Base-by-base conservation (phyloP, 495 filamentous ascomycete species). In the Hypoxylon lenormandii region DNA sequence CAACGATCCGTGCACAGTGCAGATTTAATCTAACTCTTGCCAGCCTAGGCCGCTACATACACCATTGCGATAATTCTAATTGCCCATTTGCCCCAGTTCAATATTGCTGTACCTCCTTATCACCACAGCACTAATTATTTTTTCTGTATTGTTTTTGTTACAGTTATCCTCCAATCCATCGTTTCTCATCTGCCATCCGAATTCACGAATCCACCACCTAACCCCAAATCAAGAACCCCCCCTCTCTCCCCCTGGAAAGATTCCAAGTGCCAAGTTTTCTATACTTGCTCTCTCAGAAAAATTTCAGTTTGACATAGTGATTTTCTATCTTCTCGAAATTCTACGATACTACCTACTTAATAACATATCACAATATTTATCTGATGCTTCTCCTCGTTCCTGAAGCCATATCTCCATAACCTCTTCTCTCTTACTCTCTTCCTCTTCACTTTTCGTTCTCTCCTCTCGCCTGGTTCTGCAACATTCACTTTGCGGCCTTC, bases 241-340 rank as follows among this genome's bases (percentile, higher is more conserved):
- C 64, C 19, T 16, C 11, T 15, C 37, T 28, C 51, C 15, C 58
- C 52, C 58, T 64, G 40, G 59, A 54, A 65, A 50, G 28, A 4
- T 47, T 42, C 40, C 58, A 13, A 66, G 57, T 59, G 68, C 68
- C 68, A 71, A 71, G 68, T 66, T 71, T 71, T 62, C 62, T 62
- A 63, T 66, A 51, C 58, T 53, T 60, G 26, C 37, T 33, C 33
- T 64, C 38, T 56, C 11, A 42, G 36, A 60, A 26, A 53, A 63
- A 60, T 63, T 26, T 8, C 36, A 42, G 33, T 22, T 70, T 36
- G 64, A 55, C 40, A 42, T 70, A 50, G 47, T 33, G 30, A 28
- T 70, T 65, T 53, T 36, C 37, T 21, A 38, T 58, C 57, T 70
- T 53, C 45, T 69, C 42, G 67, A 70, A 60, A 56, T 62, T 65